A percentile compares a stretch with the other conserved stretches of the same genome.
Evolutionary conservation across 1,284 basidiomycete genomes (phyloP).

Genomic region (Malassezia caprae): DNA sequence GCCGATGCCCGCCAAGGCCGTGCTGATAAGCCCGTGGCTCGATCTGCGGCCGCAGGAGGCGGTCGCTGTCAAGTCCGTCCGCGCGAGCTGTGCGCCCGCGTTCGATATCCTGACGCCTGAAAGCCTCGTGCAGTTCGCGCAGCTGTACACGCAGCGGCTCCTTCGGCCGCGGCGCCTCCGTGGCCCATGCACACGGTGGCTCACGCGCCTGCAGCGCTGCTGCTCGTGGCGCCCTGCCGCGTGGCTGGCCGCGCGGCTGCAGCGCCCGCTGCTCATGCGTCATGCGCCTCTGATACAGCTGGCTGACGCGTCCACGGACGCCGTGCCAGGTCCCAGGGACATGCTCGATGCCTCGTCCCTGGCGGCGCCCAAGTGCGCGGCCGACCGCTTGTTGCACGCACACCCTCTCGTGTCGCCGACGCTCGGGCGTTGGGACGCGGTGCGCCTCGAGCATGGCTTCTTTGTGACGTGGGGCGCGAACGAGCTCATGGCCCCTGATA

Average conservation of each 20-base stretch:
- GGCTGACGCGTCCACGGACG: neutral
- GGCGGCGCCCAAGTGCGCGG: constrained; percentile 24
- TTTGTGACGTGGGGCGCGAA: constrained; percentile 40
- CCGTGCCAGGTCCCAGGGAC: neutral
- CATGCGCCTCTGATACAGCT: neutral
- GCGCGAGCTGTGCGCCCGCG: constrained; percentile 1
- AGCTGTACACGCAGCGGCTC: constrained; percentile 41
- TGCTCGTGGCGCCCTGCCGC: neutral
- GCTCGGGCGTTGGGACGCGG: constrained; percentile 36
- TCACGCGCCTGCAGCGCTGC: neutral
- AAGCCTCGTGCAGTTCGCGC: constrained; percentile 43
- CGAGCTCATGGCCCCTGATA: constrained; percentile 39
- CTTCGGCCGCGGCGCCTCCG: constrained; percentile 32
- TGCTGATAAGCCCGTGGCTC: constrained; percentile 44
- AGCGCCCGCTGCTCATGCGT: constrained; percentile 1
- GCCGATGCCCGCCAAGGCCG: constrained; percentile 39
- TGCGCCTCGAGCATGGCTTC: constrained; percentile 28
- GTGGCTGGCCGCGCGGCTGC: neutral
- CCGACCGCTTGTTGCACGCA: constrained; percentile 17
- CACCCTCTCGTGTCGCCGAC: constrained; percentile 34
- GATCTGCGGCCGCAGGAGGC: constrained; percentile 36
- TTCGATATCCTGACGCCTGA: constrained; percentile 41
- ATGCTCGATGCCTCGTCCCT: constrained; percentile 16
- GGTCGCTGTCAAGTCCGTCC: constrained; percentile 25
- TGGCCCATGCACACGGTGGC: constrained; percentile 20